Percentiles rank a stretch among this genome's conserved stretches.
phyloP scores from a whole-genome alignment of 2,329 filamentous ascomycete species.

The Pseudogymnoascus verrucosus region DNA sequence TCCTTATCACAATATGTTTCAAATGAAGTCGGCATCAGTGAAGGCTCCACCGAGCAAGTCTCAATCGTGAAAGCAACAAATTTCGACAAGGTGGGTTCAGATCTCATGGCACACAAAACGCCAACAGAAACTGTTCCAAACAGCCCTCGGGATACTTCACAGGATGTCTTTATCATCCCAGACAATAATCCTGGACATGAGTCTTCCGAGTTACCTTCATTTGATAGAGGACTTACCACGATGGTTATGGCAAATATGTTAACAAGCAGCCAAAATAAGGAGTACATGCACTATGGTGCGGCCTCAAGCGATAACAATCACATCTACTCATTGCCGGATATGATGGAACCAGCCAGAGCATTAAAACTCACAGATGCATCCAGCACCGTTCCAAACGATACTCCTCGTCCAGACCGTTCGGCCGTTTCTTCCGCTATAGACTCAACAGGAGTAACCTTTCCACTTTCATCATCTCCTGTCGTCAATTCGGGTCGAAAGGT shows the following conservation, averaged over 20 bases:
- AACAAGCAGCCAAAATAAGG: conserved; percentile 6
- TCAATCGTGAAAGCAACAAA: neutral
- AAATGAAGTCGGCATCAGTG: neutral
- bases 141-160: neutral
- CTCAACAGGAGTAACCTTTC: neutral
- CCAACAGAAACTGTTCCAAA: neutral
- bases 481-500: neutral
- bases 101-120: neutral
- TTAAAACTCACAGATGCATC: neutral
- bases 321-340: conserved; percentile 3
- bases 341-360: conserved; percentile 1
- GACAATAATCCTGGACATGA: no score
- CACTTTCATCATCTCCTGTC: neutral
- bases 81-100: neutral
- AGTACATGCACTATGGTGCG: neutral
- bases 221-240: conserved; percentile 1
- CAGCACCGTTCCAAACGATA: conserved; percentile 9
- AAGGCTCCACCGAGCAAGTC: neutral
- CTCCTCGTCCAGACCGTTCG: neutral
- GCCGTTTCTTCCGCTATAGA: neutral
- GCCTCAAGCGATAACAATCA: neutral
- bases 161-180: neutral
- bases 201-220: neutral
- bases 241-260: conserved; percentile 1
- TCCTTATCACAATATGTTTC: neutral